Evolutionary conservation across 176 grass and related monocot genomes (phyloP), one percentile per base, ranked within the genome.

Genomic region (Lolium perenne): DNA sequence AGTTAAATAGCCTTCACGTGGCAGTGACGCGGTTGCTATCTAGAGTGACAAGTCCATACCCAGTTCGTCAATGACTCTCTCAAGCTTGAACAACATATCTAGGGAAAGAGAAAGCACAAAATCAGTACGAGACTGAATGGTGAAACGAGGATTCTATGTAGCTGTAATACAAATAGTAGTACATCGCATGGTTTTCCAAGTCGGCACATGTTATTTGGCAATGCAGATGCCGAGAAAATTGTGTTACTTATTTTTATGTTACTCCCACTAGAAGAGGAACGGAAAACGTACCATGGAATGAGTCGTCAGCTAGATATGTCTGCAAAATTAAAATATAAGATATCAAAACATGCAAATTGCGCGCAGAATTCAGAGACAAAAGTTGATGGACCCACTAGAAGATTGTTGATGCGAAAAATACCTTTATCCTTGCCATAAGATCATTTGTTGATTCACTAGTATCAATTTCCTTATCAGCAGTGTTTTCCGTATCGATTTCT

Each of bases 31-130:
- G 64, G 32, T 72, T 69, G 46, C 70, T 81, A 82, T 77, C 85
- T 95, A 90, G 22, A 88, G 79, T 3, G 80, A 84, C 63, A 92
- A 69, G 53, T 88, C 88, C 35, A 88, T 80, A 2, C 93, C 93
- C 83, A 90, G 71, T 72, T 92, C 93, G 78, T 95, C 85, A 63
- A 95, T 95, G 72, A 84, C 88, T 83, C 77, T 88, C 8, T 88
- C 85, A 45, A 95, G 77, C 68, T 88, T 90, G 86, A 78, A 90
- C 88, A 95, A 20, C 85, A 92, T 88, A 67, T 92, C 93, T 95
- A 92, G 17, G 35, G 22, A 54, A 86, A 83, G 21, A 47, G 61
- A 77, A 88, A 72, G 8, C 41, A 80, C 17, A 4, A 26, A 51
- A 56, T 76, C 62, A 87, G 47, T 81, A 71, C 2, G 15, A 70